phyloP scores from a whole-genome alignment of 1,284 basidiomycete species.

The Ganoderma meredithae region DNA sequence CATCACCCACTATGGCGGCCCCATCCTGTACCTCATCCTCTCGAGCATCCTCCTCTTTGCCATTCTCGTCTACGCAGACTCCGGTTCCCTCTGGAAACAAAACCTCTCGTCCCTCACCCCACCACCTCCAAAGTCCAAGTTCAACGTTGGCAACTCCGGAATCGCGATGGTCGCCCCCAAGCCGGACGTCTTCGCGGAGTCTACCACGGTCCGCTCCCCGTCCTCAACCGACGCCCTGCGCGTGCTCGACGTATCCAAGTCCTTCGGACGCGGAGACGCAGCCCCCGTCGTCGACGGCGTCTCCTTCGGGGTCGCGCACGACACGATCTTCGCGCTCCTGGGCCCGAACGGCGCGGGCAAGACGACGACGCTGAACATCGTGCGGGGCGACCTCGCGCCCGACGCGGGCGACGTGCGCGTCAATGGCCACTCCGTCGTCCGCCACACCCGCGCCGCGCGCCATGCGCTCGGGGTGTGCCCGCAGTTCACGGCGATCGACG shows the following conservation, averaged over 20 bases:
- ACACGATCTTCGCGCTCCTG: conserved; percentile 76
- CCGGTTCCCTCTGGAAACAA: conserved; percentile 44
- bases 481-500: conserved; percentile 84
- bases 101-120: background rate
- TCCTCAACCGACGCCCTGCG: conserved; percentile 20
- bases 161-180: background rate
- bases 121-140: background rate
- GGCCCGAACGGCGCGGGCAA: conserved; percentile 87
- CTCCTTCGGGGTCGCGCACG: conserved; percentile 69
- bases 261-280: conserved; percentile 50
- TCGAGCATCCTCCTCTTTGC: conserved; percentile 61
- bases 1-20: conserved; percentile 74
- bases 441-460: conserved; percentile 65
- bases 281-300: conserved; percentile 77
- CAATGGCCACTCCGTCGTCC: conserved; percentile 66
- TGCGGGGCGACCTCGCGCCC: conserved; percentile 69
- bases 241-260: conserved; percentile 47
- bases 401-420: conserved; percentile 74
- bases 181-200: background rate
- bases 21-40: conserved; percentile 76
- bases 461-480: conserved; percentile 81
- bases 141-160: too few species aligned
- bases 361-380: conserved; percentile 81
- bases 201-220: background rate
- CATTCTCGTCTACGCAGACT: conserved; percentile 69